phyloP scores from a whole-genome alignment of 2,329 filamentous ascomycete genomes.

The Aspergillus piperis region DNA sequence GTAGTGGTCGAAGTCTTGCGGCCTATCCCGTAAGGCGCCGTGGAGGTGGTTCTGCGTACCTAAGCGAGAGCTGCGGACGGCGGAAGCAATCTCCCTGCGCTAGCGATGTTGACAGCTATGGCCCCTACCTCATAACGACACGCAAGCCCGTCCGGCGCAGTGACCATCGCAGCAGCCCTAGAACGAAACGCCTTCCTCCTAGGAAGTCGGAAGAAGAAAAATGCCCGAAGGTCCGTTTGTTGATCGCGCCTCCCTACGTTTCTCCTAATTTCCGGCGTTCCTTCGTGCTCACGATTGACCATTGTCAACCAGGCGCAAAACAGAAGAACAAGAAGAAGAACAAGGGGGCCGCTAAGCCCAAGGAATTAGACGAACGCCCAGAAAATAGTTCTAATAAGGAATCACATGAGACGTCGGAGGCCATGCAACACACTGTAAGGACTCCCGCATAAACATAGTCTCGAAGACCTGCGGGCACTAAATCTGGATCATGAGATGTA shows the following conservation, averaged over 20 bases:
- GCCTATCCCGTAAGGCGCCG: not conserved
- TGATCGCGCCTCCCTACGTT: constrained; percentile 1
- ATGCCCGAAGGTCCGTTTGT: constrained; percentile 26
- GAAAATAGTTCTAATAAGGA: not conserved
- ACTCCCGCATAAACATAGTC: not conserved
- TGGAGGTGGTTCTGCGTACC: constrained; percentile 7
- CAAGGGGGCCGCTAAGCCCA: constrained; percentile 51
- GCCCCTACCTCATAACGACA: constrained; percentile 17
- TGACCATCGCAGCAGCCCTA: constrained; percentile 4
- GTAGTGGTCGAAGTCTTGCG: not conserved
- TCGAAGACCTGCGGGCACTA: constrained; percentile 14
- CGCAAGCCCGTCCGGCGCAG: not conserved
- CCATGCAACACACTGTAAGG: constrained; percentile 5
- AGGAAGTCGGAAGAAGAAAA: constrained; percentile 12
- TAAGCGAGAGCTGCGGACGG: constrained; percentile 20
- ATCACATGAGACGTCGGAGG: not conserved
- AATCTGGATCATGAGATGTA: constrained; percentile 21
- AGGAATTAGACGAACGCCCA: constrained; percentile 26
- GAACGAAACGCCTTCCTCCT: not conserved
- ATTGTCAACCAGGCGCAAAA: constrained; percentile 43
- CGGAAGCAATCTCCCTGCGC: constrained; percentile 26
- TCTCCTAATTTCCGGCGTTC: constrained; percentile 22
- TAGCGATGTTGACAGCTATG: constrained; percentile 41
- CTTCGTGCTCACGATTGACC: not conserved
- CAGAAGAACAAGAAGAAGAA: constrained; percentile 63